A percentile compares a stretch with the other conserved stretches of the same genome.
Evolutionary conservation across 1,284 basidiomycete genomes (phyloP).

Genomic region (Apiotrichum domesticum): DNA sequence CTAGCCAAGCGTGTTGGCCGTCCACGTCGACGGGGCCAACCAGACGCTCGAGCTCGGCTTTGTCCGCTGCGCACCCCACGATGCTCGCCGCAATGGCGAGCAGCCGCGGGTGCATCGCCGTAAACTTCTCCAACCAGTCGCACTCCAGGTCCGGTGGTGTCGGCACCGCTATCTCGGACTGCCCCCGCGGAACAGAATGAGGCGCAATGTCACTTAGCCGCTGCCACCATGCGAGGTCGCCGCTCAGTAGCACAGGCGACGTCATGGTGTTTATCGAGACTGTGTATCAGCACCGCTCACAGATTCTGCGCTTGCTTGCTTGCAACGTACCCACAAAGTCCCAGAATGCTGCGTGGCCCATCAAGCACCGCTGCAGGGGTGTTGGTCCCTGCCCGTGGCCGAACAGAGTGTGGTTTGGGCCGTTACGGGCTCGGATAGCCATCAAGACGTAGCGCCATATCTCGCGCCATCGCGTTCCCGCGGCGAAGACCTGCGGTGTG

Average conservation of each 20-base stretch:
- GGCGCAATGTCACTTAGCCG: slow-evolving; percentile 1
- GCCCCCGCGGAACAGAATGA: background rate
- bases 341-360: slow-evolving; percentile 20
- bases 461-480: slow-evolving; percentile 28
- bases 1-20: background rate
- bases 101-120: background rate
- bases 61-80: background rate
- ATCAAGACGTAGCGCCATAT: slow-evolving; percentile 14
- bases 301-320: background rate
- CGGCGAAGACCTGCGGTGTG: slow-evolving; percentile 21
- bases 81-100: background rate
- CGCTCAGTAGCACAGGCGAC: slow-evolving; percentile 8
- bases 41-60: background rate
- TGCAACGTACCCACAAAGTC: slow-evolving; percentile 22
- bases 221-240: slow-evolving; percentile 20
- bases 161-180: background rate
- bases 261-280: slow-evolving; percentile 17
- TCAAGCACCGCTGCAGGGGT: slow-evolving; percentile 15
- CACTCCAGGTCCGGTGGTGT: background rate
- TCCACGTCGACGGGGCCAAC: background rate
- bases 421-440: slow-evolving; percentile 20
- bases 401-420: slow-evolving; percentile 20
- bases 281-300: background rate
- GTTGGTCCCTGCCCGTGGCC: slow-evolving; percentile 3
- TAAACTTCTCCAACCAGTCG: slow-evolving; percentile 3